Base-by-base conservation (phyloP, 2,329 filamentous ascomycete species). In the Talaromyces atroroseus region DNA sequence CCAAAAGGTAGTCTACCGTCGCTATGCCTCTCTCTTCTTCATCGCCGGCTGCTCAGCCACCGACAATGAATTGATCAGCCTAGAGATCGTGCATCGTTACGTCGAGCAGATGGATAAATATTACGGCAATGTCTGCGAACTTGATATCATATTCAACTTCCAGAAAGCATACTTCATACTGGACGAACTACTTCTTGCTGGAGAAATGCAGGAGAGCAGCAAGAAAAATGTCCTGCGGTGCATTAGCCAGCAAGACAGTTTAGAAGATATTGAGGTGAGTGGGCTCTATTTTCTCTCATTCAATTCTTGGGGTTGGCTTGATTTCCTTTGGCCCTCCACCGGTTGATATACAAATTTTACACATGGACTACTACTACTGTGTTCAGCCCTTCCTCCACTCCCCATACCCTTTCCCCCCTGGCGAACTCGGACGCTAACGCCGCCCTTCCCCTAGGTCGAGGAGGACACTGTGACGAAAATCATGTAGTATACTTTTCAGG, bases 81-180 rank as follows among this genome's bases (percentile, higher is more conserved):
- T 99, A 71, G 94, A 99, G 75, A 91, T 99, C 71, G 95, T 99
- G 68, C 94, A 99, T 75, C 90, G 94, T 76, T 99, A 99, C 73
- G 94, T 99, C 70, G 94, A 99, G 76, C 94, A 99, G 78, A 99
- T 99, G 94, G 94, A 99, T 82, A 99, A 99, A 75, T 99, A 99
- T 80, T 99, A 97, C 75, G 94, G 94, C 74, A 99, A 99, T 74
- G 94, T 99, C 59, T 99, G 94, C 85, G 94, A 99, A 78, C 84
- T 99, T 62, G 92, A 97, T 74, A 96, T 97, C 76, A 99, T 99
- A 74, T 99, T 99, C 83, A 97, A 96, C 73, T 99, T 99, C 74
- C 95, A 96, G 66, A 99, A 99, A 76, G 94, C 94, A 59, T 99
- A 99, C 76, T 99, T 97, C 76, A 99, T 99, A 65, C 84, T 99